Evolutionary conservation across 257 asterid genomes (phyloP).

Genomic region (Catharanthus roseus): DNA sequence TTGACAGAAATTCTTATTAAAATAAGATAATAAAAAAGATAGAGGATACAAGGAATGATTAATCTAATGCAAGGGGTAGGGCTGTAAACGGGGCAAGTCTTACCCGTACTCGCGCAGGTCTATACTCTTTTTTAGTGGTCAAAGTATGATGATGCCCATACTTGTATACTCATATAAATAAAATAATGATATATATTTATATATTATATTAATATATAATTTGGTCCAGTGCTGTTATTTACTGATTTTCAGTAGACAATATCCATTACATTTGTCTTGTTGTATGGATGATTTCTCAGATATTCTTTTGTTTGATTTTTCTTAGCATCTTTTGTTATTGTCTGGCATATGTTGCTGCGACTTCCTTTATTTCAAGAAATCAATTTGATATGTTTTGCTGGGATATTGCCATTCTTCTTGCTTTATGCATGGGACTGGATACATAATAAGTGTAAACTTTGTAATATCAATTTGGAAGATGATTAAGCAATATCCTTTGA

Average conservation of each 20-base stretch:
- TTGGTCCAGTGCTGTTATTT: no score
- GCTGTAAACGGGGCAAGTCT: no score
- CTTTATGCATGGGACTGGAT: not conserved
- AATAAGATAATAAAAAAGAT: no score
- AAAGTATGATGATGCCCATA: no score
- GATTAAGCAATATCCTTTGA: not conserved
- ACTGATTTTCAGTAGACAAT: not conserved
- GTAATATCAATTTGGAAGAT: not conserved
- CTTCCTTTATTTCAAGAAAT: not conserved
- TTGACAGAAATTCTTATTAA: no score
- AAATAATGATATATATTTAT: no score
- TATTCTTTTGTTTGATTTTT: not conserved
- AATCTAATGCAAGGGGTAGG: no score
- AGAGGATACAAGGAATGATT: no score
- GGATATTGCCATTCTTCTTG: not conserved
- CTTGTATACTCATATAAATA: no score
- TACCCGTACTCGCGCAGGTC: no score
- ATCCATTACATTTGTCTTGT: not conserved
- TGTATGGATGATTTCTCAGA: not conserved
- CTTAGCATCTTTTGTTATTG: not conserved
- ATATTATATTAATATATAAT: no score
- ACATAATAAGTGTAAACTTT: not conserved
- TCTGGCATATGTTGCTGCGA: not conserved
- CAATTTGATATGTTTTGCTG: not conserved
- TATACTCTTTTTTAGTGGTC: no score